A percentile compares a stretch with the other conserved stretches of the same genome.
Evolutionary conservation across 306 rosid species (phyloP).

Genomic region (Vicia faba): DNA sequence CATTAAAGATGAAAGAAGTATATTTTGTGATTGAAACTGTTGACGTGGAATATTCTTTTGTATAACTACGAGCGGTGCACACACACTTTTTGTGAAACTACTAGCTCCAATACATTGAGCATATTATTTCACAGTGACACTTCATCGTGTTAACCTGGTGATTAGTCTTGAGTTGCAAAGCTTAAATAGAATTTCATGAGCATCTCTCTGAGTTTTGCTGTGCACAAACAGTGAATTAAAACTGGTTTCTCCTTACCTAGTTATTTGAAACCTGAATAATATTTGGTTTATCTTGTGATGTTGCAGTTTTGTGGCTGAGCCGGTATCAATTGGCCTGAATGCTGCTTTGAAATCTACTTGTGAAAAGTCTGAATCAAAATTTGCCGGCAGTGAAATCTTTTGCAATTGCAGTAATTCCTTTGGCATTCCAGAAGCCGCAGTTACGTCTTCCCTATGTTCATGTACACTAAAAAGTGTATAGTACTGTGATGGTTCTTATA

Average conservation of each 20-base stretch:
- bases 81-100: no score
- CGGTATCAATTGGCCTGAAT: constrained; percentile 67
- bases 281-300: constrained; percentile 30
- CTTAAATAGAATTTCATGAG: constrained; percentile 26
- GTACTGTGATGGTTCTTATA: constrained; percentile 44
- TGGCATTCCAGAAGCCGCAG: constrained; percentile 62
- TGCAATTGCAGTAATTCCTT: constrained; percentile 41
- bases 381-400: constrained; percentile 38
- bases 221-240: neutral
- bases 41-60: neutral
- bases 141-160: constrained; percentile 3
- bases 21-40: no score
- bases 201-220: neutral
- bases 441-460: constrained; percentile 41
- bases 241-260: constrained; percentile 12
- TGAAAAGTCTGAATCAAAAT: constrained; percentile 50
- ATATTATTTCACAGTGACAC: neutral
- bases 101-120: constrained; percentile 10
- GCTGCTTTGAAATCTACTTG: constrained; percentile 61
- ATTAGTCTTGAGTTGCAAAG: constrained; percentile 19
- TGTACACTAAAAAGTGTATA: constrained; percentile 40
- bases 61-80: neutral
- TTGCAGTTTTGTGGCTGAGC: constrained; percentile 68
- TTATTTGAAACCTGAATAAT: constrained; percentile 30
- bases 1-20: no score